Evolutionary conservation across 106 monocot genomes (phyloP).

Genomic region (Iris macrosiphon): DNA sequence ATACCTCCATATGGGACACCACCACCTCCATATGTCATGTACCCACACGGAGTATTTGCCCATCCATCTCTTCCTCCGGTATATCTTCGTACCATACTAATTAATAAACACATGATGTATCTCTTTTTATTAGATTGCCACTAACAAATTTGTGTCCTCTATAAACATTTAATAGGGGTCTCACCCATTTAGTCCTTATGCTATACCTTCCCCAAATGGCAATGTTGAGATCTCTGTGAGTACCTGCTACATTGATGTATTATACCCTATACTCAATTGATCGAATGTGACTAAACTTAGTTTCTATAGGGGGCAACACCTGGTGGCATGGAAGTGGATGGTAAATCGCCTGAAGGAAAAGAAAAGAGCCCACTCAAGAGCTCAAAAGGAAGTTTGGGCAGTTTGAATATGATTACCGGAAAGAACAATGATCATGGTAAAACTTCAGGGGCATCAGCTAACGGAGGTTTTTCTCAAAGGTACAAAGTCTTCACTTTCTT

Average conservation of each 20-base stretch:
- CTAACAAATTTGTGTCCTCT: slow-evolving; percentile 2
- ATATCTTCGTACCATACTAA: slow-evolving; percentile 12
- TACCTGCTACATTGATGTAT: slow-evolving; percentile 1
- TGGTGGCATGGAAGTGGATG: slow-evolving; percentile 44
- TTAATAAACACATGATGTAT: neutral
- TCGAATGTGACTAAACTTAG: slow-evolving; percentile 1
- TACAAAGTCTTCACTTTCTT: too few relatives aligned
- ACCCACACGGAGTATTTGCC: slow-evolving; percentile 87
- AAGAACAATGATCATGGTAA: slow-evolving; percentile 69
- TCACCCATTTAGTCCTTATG: slow-evolving; percentile 79
- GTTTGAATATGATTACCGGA: slow-evolving; percentile 87
- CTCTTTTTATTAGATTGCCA: neutral
- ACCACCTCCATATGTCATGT: slow-evolving; percentile 85
- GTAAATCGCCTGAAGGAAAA: slow-evolving; percentile 69
- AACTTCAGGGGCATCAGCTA: slow-evolving; percentile 61
- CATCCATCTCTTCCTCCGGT: slow-evolving; percentile 92
- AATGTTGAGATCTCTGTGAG: slow-evolving; percentile 78
- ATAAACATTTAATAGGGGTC: slow-evolving; percentile 42
- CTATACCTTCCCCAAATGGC: slow-evolving; percentile 64
- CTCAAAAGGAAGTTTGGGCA: slow-evolving; percentile 91
- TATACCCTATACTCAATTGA: neutral
- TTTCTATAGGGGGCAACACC: slow-evolving; percentile 39
- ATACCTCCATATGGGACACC: slow-evolving; percentile 92
- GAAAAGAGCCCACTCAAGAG: slow-evolving; percentile 68
- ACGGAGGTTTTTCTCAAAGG: slow-evolving; percentile 81